phyloP scores from a whole-genome alignment of 805 yeast species.

The Jamesozyma gamospora region DNA sequence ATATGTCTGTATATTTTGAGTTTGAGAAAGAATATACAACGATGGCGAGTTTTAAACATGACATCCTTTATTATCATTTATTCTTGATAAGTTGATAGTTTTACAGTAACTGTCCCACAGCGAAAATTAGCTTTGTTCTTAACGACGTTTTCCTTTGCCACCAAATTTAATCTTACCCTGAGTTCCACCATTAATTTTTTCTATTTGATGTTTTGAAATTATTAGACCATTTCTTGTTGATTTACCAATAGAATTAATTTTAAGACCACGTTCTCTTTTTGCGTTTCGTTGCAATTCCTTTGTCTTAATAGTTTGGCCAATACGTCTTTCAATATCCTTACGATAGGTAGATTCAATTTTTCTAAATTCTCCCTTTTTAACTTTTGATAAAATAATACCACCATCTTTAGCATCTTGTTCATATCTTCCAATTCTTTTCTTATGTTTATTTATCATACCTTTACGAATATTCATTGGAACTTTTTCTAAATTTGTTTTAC shows the following conservation, averaged over 20 bases:
- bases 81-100: no score
- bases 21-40: no score
- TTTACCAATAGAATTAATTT: conserved; percentile 65
- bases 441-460: conserved; percentile 61
- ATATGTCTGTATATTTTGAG: no score
- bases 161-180: not conserved
- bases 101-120: no score
- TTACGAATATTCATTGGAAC: conserved; percentile 86
- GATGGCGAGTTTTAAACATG: no score
- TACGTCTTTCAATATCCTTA: conserved; percentile 31
- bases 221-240: conserved; percentile 71
- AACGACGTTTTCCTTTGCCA: not conserved
- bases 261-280: conserved; percentile 65
- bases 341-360: conserved; percentile 40
- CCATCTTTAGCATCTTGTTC: conserved; percentile 81
- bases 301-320: conserved; percentile 42
- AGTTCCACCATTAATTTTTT: conserved; percentile 9
- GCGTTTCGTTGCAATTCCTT: conserved; percentile 34
- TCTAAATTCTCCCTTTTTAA: conserved; percentile 57
- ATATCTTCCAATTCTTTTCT: conserved; percentile 41
- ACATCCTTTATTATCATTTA: no score
- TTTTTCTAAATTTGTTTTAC: conserved; percentile 46
- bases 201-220: conserved; percentile 59
- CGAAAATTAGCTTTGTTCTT: not conserved
- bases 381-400: conserved; percentile 76